Conservation (phyloP, 495 filamentous ascomycete species). For the Collariella sp. region DNA sequence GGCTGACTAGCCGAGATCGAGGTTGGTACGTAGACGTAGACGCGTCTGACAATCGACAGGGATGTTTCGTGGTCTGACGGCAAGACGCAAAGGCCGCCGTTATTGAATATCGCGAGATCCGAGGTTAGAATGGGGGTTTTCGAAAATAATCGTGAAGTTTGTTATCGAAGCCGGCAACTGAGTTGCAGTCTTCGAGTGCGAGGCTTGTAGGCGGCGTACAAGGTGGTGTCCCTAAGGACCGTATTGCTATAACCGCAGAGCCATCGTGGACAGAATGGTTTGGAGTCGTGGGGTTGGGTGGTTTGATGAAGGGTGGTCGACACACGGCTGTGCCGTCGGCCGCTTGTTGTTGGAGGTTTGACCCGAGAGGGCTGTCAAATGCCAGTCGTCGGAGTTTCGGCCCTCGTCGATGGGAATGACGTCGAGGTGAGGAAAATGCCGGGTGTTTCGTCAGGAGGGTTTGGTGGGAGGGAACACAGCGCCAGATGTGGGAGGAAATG, state of each 20-base stretch:
- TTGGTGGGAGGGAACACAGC: not conserved
- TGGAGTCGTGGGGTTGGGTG: slow-evolving; percentile 11
- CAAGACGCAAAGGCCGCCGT: not conserved
- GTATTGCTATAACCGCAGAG: slow-evolving; percentile 46
- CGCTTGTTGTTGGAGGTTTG: too few species aligned
- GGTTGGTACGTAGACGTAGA: not conserved
- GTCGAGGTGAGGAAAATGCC: not conserved
- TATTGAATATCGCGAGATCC: not conserved
- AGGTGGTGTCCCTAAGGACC: slow-evolving; percentile 48
- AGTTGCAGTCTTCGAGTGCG: slow-evolving; percentile 19
- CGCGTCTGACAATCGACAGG: not conserved
- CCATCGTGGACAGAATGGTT: slow-evolving; percentile 28
- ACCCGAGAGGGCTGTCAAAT: too few species aligned
- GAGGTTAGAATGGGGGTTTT: not conserved
- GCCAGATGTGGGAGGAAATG: slow-evolving; percentile 9
- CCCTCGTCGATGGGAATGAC: slow-evolving; percentile 10
- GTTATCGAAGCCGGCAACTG: slow-evolving; percentile 13
- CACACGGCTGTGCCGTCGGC: slow-evolving; percentile 13
- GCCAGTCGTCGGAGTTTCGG: not conserved
- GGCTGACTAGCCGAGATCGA: not conserved
- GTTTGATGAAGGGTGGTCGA: slow-evolving; percentile 16
- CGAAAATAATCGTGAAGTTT: slow-evolving; percentile 3
- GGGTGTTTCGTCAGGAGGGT: not conserved
- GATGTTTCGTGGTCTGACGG: not conserved
- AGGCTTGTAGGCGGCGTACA: slow-evolving; percentile 22